Evolutionary conservation across 345 rosid species (phyloP), one percentile per base, ranked within the genome.

Genomic region (Diplotaxis tenuifolia): DNA sequence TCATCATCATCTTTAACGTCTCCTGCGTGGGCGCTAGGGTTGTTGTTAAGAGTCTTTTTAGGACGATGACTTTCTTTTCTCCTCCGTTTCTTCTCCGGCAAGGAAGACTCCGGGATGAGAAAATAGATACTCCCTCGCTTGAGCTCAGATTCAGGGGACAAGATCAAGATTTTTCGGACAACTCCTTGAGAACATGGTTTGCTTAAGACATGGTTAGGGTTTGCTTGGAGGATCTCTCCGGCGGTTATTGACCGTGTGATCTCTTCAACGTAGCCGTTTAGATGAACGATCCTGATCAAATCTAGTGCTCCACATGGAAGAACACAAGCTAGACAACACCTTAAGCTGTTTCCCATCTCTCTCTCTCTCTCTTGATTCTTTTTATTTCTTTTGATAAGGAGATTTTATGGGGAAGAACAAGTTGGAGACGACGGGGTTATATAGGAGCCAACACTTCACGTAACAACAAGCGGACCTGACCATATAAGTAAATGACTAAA

Each of bases 221-320:
- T 83, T 10, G 92, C 88, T 61, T 82, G 36, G 11, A 95, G 97
- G 67, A 95, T 80, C 82, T 92, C 98, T 4, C 83, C 88, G 34
- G 99, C 98, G 0, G 97, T 92, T 77, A 89, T 63, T 3, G 94
- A 86, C 25, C 83, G 80, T 1, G 97, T 84, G 19, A 90, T 84
- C 62, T 95, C 99, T 25, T 95, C 96, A 2, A 92, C 87, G 78
- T 77, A 71, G 76, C 99, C 98, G 66, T 86, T 92, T 67, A 95
- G 68, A 80, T 95, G 99, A 79, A 95, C 98, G 77, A 95, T 83
- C 11, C 99, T 85, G 82, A 92, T 92, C 82, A 95, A 82, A 67
- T 95, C 99, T 49, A 95, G 84, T 31, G 98, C 99, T 53, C 98
- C 99, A 67, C 94, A 95, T 1, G 99, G 97, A 76, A 92, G 91